Evolutionary conservation across 306 rosid genomes (phyloP).

Genomic region (Datisca glomerata): DNA sequence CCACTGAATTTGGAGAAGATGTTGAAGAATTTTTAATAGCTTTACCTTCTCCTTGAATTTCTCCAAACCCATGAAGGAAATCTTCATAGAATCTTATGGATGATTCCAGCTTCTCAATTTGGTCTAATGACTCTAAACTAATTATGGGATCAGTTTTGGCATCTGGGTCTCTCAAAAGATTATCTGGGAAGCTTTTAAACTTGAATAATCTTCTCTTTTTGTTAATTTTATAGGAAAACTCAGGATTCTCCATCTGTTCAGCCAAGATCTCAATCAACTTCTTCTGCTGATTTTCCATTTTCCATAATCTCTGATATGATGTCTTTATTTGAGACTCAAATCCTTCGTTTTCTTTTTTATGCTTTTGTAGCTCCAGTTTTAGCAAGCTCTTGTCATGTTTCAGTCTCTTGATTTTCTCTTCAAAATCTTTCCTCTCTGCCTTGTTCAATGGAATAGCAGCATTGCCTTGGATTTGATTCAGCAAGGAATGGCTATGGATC

Average conservation of each 20-base stretch:
- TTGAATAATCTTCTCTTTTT: slow-evolving; percentile 4
- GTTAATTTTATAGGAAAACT: not conserved
- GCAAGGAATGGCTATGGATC: slow-evolving; percentile 12
- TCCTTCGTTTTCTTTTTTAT: slow-evolving; percentile 8
- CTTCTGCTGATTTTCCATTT: slow-evolving; percentile 10
- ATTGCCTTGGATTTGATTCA: slow-evolving; percentile 1
- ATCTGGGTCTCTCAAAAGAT: not conserved
- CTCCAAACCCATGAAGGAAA: not conserved
- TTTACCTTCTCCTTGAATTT: not conserved
- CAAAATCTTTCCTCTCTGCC: slow-evolving; percentile 8
- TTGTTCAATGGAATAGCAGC: slow-evolving; percentile 8
- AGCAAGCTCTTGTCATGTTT: slow-evolving; percentile 5
- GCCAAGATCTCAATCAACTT: slow-evolving; percentile 1
- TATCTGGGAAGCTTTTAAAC: not conserved
- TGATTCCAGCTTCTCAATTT: slow-evolving; percentile 13
- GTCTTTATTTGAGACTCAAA: slow-evolving; percentile 2
- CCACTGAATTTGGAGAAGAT: too few relatives aligned
- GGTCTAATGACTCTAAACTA: slow-evolving; percentile 3
- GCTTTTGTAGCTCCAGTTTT: slow-evolving; percentile 3
- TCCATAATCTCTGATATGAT: not conserved
- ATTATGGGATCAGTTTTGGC: not conserved
- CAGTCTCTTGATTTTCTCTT: slow-evolving; percentile 2
- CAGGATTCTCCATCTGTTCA: not conserved
- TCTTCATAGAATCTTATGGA: slow-evolving; percentile 9
- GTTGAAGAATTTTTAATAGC: too few relatives aligned